These are phyloP conservation scores for Tetrastigma voinierianum DNA, from an alignment of 164 flowering plant genomes.

Conservation along the genomic window DNA sequence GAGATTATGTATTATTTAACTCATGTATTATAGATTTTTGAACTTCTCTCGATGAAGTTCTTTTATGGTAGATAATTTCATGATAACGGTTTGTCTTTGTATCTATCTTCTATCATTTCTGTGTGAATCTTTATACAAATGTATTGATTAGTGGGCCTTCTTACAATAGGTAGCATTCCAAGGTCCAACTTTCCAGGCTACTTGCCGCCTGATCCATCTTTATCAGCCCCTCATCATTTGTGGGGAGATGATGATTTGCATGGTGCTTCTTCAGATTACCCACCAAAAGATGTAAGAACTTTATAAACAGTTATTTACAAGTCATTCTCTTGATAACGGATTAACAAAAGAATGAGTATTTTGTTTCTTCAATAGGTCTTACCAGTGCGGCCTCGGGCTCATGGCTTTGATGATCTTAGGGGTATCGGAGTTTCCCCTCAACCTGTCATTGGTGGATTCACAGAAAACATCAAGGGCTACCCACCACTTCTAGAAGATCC, in stretches of 20 bases:
- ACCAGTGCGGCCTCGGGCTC: conserved; percentile 33
- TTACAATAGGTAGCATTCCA: conserved; percentile 23
- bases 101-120: background rate
- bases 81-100: background rate
- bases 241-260: conserved; percentile 24
- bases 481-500: conserved; percentile 40
- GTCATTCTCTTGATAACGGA: background rate
- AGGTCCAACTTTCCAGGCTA: conserved; percentile 45
- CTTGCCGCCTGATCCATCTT: conserved; percentile 37
- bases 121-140: background rate
- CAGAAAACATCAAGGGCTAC: conserved; percentile 29
- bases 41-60: background rate
- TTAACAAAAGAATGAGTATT: background rate
- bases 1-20: background rate
- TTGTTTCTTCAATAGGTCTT: conserved; percentile 26
- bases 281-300: conserved; percentile 38
- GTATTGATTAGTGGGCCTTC: conserved; percentile 9
- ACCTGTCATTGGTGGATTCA: conserved; percentile 38
- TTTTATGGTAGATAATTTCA: background rate
- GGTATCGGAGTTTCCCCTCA: conserved; percentile 30
- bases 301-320: background rate
- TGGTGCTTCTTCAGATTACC: conserved; percentile 31
- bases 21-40: background rate
- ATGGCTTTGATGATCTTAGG: conserved; percentile 32
- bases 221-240: conserved; percentile 22